Percentiles rank a stretch among this genome's conserved stretches.
phyloP scores from a whole-genome alignment of 2,329 filamentous ascomycete genomes.

The Metarhizium guizhouense region DNA sequence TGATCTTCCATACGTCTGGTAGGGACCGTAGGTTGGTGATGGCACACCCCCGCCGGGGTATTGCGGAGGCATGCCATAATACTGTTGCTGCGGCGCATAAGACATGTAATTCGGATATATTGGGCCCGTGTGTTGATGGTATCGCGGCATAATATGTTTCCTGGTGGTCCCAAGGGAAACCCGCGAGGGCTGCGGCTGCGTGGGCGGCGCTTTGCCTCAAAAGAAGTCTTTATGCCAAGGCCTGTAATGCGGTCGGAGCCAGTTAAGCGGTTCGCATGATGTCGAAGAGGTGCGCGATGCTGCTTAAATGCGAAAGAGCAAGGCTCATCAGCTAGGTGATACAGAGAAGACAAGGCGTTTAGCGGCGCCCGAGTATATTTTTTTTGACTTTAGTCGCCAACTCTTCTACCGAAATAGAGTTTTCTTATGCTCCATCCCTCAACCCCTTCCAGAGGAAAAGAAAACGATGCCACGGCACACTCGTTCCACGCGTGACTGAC shows the following conservation, averaged over 20 bases:
- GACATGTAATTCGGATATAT: slow-evolving; percentile 45
- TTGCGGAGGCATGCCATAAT: slow-evolving; percentile 49
- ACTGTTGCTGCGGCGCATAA: slow-evolving; percentile 34
- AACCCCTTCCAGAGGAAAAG: not conserved
- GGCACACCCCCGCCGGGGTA: slow-evolving; percentile 45
- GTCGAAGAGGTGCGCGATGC: not conserved
- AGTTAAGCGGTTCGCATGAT: too few species aligned
- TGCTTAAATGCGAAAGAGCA: not conserved
- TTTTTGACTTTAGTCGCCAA: not conserved
- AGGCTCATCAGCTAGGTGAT: not conserved
- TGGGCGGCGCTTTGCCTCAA: too few species aligned
- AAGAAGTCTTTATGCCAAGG: too few species aligned
- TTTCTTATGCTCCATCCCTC: not conserved
- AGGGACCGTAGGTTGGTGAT: slow-evolving; percentile 37
- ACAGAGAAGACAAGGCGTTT: not conserved
- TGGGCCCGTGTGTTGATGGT: slow-evolving; percentile 33
- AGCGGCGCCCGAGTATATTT: not conserved
- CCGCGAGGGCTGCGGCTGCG: too few species aligned
- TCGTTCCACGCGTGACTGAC: not conserved
- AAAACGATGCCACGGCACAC: not conserved
- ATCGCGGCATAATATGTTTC: not conserved
- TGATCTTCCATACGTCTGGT: slow-evolving; percentile 39
- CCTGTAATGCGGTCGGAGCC: too few species aligned
- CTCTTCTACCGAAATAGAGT: too few species aligned
- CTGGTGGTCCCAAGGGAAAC: too few species aligned